Evolutionary conservation across 2,329 filamentous ascomycete species (phyloP), one percentile per base, ranked within the genome.

Genomic region (Aspergillus persii): DNA sequence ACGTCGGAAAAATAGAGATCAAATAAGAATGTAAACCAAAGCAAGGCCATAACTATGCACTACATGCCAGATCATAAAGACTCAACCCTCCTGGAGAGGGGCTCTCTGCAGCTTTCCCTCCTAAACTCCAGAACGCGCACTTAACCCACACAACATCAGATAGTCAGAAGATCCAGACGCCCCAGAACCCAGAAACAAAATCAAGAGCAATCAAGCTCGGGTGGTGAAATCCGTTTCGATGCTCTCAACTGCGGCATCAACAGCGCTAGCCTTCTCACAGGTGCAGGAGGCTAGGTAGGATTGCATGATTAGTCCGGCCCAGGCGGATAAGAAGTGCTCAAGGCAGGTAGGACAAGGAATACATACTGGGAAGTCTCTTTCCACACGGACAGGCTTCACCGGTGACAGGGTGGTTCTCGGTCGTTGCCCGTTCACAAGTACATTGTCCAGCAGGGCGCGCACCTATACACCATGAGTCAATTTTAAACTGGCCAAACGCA

Each of bases 151-250:
- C 53, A 27, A 7, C 12, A 47, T 6, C 44, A 47, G 26, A 15
- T 47, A 12, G 36, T 41, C 36, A 12, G 36, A 41, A 41, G n/a
- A 41, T 7, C 12, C 12, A 41, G 44, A 26, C 26, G 44, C 18
- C 26, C 18, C 44, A 26, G 9, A 26, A 23, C 44, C 8, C 18
- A 23, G 18, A 46, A 26, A 9, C n/a, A 47, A 27, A 47, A 4
- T 8, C 44, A 8, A 26, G 6, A 27, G 9, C 11, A 26, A 47
- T 27, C 26, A 47, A 15, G 66, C 61, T 79, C 84, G 86, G 56
- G 88, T 91, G 41, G 92, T 97, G 73, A 96, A 97, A 77, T 97
- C 93, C 53, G 84, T 90, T 85, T 97, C 93, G 66, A 76, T 53
- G 50, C 36, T 54, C 31, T 89, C 78, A 30, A 86, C 83, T 65